A percentile compares a stretch with the other conserved stretches of the same genome.
Conservation (phyloP, 306 rosid genomes). For the Gastrolobium bilobum region DNA sequence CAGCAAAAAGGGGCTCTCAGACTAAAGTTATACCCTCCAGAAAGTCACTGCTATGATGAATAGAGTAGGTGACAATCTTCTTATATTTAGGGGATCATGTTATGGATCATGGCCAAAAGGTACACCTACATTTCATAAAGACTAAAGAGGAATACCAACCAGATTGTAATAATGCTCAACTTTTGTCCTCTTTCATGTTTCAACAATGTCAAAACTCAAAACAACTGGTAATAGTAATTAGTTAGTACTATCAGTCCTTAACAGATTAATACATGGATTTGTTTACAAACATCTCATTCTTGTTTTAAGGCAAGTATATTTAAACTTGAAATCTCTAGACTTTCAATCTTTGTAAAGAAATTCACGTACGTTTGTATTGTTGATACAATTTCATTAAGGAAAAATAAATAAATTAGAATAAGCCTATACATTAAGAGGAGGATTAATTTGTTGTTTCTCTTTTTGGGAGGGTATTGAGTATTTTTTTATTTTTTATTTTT, state of each 20-base stretch:
- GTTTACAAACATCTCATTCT: not conserved
- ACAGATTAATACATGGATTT: slow-evolving; percentile 11
- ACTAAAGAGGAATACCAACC: slow-evolving; percentile 43
- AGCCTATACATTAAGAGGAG: not conserved
- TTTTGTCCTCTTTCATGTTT: slow-evolving; percentile 48
- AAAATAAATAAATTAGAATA: not conserved
- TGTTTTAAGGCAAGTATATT: not conserved
- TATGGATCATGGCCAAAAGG: slow-evolving; percentile 49
- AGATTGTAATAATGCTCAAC: slow-evolving; percentile 46
- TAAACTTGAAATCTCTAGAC: not conserved
- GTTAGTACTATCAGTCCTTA: not conserved
- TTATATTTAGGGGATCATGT: slow-evolving; percentile 47
- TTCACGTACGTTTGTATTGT: not conserved
- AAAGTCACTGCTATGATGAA: slow-evolving; percentile 51
- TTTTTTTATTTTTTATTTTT: not conserved
- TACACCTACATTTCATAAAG: slow-evolving; percentile 46
- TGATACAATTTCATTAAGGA: not conserved
- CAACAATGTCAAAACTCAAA: slow-evolving; percentile 8
- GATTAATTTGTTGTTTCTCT: not conserved
- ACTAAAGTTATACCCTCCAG: slow-evolving; percentile 41
- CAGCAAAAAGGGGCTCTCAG: slow-evolving; percentile 43
- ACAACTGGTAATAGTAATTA: slow-evolving; percentile 22
- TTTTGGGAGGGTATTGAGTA: slow-evolving; percentile 31
- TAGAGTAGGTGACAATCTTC: slow-evolving; percentile 53
- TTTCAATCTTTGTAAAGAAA: not conserved